Evolutionary conservation across 2,329 filamentous ascomycete species (phyloP).

Genomic region (Aspergillus quadricinctus): DNA sequence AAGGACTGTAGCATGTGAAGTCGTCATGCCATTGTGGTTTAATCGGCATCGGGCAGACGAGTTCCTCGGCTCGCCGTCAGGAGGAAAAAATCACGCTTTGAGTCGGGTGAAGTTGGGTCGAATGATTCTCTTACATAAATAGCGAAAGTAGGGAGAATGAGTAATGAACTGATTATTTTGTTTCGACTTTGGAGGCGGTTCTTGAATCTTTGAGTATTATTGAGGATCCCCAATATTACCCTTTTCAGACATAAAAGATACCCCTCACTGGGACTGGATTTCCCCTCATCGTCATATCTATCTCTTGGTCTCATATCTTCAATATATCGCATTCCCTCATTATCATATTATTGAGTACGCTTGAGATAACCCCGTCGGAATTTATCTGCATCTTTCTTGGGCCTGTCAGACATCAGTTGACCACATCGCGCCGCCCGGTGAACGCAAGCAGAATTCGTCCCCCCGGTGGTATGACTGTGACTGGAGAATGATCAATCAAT

Average conservation of each 20-base stretch:
- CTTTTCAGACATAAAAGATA: background rate
- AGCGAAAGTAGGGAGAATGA: background rate
- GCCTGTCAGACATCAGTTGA: background rate
- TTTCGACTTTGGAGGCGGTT: background rate
- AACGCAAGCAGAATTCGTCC: conserved; percentile 27
- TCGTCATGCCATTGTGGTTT: background rate
- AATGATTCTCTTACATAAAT: background rate
- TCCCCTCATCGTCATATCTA: background rate
- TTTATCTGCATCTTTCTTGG: background rate
- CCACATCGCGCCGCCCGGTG: conserved; percentile 19
- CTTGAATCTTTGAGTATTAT: background rate
- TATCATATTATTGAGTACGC: background rate
- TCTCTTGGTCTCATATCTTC: background rate
- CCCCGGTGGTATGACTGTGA: background rate
- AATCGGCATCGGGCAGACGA: background rate
- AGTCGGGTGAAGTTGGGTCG: background rate
- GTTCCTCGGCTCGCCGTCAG: background rate
- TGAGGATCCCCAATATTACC: background rate
- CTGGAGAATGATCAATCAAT: background rate
- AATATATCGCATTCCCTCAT: background rate
- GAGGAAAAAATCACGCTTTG: background rate
- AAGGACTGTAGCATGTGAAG: background rate
- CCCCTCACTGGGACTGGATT: background rate
- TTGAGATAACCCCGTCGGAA: background rate
- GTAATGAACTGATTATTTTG: background rate